A percentile compares a stretch with the other conserved stretches of the same genome.
Evolutionary conservation across 139 green algal species (phyloP).

Genomic region (Auxenochlorella pyrenoidosa): DNA sequence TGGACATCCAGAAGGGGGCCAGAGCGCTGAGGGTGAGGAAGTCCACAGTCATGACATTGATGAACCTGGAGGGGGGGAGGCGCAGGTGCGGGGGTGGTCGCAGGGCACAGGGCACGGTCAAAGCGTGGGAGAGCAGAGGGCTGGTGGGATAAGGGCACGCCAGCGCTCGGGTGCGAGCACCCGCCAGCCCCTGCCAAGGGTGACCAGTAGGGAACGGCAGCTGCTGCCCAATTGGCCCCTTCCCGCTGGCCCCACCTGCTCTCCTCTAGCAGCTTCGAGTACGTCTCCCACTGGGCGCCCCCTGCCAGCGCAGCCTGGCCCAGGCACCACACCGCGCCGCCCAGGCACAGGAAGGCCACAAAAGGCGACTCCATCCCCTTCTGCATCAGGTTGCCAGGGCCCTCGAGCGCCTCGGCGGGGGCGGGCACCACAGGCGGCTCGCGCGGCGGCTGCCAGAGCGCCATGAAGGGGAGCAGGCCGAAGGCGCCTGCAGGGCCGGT

Average conservation of each 20-base stretch:
- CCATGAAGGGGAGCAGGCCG: slow-evolving; percentile 87
- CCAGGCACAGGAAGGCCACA: slow-evolving; percentile 57
- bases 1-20: slow-evolving; percentile 86
- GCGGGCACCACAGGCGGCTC: slow-evolving; percentile 31
- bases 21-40: slow-evolving; percentile 76
- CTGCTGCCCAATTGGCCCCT: neutral
- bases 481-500: slow-evolving; percentile 64
- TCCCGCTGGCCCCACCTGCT: slow-evolving; percentile 34
- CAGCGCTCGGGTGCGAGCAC: neutral
- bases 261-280: slow-evolving; percentile 79
- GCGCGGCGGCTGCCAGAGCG: slow-evolving; percentile 58
- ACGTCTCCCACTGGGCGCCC: slow-evolving; percentile 62
- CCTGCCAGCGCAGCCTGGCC: slow-evolving; percentile 48
- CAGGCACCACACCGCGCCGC: slow-evolving; percentile 39
- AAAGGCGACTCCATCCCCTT: slow-evolving; percentile 55
- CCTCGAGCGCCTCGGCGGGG: slow-evolving; percentile 62
- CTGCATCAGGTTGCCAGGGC: slow-evolving; percentile 62
- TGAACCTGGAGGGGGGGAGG: slow-evolving; percentile 52
- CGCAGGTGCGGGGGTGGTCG: too few species aligned
- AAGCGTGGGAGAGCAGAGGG: too few species aligned
- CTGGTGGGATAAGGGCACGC: neutral
- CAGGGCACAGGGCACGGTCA: neutral
- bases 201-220: neutral
- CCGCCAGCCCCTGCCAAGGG: neutral
- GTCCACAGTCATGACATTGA: slow-evolving; percentile 85